A percentile compares a stretch with the other conserved stretches of the same genome.
Evolutionary conservation across 2,329 filamentous ascomycete species (phyloP).

Genomic region (Aspergillus sojae): DNA sequence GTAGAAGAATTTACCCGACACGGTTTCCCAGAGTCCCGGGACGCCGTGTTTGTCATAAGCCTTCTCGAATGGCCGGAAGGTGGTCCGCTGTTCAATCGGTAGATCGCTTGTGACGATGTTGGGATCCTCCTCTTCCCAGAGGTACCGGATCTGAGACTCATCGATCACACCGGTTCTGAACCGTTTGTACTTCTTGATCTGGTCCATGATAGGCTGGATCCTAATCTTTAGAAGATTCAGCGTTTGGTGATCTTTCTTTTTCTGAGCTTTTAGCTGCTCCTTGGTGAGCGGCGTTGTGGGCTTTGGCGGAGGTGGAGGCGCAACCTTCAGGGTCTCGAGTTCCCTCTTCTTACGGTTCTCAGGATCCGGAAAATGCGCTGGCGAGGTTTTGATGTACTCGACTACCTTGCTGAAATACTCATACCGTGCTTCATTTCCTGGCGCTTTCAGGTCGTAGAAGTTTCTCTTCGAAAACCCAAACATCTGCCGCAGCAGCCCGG

Average conservation of each 20-base stretch:
- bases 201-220: conserved; percentile 95
- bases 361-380: conserved; percentile 84
- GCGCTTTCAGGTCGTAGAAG: conserved; percentile 68
- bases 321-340: conserved; percentile 74
- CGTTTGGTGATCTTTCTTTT: conserved; percentile 78
- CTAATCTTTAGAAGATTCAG: conserved; percentile 86
- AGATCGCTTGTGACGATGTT: conserved; percentile 63
- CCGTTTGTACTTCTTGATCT: conserved; percentile 90
- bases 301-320: conserved; percentile 70
- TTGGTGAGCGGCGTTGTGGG: conserved; percentile 66
- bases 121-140: conserved; percentile 82
- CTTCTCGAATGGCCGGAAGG: conserved; percentile 75
- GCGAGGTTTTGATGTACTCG: conserved; percentile 75
- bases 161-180: conserved; percentile 82
- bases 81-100: conserved; percentile 58
- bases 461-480: conserved; percentile 87
- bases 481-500: conserved; percentile 70
- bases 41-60: conserved; percentile 78
- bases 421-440: conserved; percentile 63
- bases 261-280: conserved; percentile 77
- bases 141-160: conserved; percentile 72
- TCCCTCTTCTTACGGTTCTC: conserved; percentile 83
- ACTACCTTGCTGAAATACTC: conserved; percentile 80
- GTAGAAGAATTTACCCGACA: conserved; percentile 85
- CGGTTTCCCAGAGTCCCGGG: conserved; percentile 72